Percentiles rank a stretch among this genome's conserved stretches.
Conservation (phyloP, 768 basidiomycete genomes). For the Termitomyces sp. region DNA sequence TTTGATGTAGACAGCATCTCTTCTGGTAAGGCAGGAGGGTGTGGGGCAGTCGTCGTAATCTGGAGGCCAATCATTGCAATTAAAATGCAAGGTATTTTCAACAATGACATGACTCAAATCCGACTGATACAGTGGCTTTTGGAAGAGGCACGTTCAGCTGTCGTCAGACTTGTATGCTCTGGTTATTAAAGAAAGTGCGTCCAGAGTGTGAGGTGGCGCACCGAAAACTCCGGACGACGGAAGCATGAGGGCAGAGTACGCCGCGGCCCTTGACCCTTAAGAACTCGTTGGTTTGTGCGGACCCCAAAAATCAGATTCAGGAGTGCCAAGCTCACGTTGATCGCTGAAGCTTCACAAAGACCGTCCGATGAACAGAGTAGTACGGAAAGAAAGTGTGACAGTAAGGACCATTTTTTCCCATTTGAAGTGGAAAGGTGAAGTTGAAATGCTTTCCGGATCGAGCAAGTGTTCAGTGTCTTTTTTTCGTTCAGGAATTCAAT, state of each 20-base stretch:
- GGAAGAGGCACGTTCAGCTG: background rate
- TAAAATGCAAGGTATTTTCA: slow-evolving; percentile 39
- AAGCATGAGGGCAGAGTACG: background rate
- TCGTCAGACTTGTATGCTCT: background rate
- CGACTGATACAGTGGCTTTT: background rate
- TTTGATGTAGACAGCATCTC: slow-evolving; percentile 28
- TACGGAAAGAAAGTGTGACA: background rate
- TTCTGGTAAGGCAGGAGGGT: slow-evolving; percentile 29
- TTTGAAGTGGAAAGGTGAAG: background rate
- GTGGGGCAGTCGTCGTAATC: slow-evolving; percentile 39
- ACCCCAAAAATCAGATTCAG: background rate
- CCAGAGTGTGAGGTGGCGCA: slow-evolving; percentile 9
- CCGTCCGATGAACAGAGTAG: background rate
- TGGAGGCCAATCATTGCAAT: slow-evolving; percentile 38
- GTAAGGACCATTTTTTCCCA: background rate
- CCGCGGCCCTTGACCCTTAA: slow-evolving; percentile 2
- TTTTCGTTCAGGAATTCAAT: too few species aligned
- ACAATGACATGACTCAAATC: slow-evolving; percentile 16
- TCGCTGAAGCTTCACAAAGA: background rate
- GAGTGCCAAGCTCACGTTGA: background rate
- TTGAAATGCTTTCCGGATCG: background rate
- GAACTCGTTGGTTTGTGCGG: background rate
- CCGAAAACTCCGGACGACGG: slow-evolving; percentile 8
- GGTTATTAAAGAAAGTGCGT: background rate
- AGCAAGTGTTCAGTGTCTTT: background rate